Percentiles rank a stretch among this genome's conserved stretches.
phyloP scores from a whole-genome alignment of 2,329 filamentous ascomycete species.

The Diaporthe amygdali region DNA sequence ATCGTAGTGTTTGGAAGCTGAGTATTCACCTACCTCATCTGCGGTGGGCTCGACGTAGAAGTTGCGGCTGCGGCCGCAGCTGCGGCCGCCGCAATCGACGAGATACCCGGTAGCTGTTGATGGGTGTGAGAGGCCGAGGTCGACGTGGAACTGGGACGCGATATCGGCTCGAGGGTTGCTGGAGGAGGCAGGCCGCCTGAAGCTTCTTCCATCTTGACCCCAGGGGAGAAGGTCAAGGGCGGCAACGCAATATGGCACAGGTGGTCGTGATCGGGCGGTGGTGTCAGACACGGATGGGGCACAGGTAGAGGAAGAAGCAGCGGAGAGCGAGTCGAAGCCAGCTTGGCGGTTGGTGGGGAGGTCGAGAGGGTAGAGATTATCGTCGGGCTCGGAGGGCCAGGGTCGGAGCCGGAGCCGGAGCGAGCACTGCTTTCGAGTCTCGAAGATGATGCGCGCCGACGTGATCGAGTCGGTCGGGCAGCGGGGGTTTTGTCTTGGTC shows the following conservation, averaged over 20 bases:
- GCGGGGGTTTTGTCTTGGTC: not conserved
- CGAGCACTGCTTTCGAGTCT: not conserved
- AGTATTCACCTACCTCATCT: constrained; percentile 48
- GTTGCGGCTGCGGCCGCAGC: constrained; percentile 10
- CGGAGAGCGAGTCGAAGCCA: constrained; percentile 32
- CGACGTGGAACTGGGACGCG: constrained; percentile 55
- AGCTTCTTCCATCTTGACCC: constrained; percentile 43
- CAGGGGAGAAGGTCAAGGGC: constrained; percentile 28
- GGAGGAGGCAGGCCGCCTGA: constrained; percentile 44
- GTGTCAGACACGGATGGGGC: constrained; percentile 26
- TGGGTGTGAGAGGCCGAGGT: constrained; percentile 47
- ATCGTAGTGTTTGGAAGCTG: not conserved
- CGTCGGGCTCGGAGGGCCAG: not conserved
- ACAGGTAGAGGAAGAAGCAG: constrained; percentile 26
- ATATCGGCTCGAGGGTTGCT: constrained; percentile 50
- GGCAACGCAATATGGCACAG: constrained; percentile 29
- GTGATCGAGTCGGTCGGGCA: not conserved
- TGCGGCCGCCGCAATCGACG: constrained; percentile 48
- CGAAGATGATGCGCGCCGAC: not conserved
- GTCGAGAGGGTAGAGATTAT: not conserved
- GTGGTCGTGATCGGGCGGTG: constrained; percentile 29
- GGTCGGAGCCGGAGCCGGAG: not conserved
- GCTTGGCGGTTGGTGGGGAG: constrained; percentile 30
- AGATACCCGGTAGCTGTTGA: constrained; percentile 50
- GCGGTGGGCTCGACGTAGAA: constrained; percentile 46